These are phyloP conservation scores for Diplodia intermedia DNA, from an alignment of 2,329 filamentous ascomycete genomes.

Conservation along the genomic window DNA sequence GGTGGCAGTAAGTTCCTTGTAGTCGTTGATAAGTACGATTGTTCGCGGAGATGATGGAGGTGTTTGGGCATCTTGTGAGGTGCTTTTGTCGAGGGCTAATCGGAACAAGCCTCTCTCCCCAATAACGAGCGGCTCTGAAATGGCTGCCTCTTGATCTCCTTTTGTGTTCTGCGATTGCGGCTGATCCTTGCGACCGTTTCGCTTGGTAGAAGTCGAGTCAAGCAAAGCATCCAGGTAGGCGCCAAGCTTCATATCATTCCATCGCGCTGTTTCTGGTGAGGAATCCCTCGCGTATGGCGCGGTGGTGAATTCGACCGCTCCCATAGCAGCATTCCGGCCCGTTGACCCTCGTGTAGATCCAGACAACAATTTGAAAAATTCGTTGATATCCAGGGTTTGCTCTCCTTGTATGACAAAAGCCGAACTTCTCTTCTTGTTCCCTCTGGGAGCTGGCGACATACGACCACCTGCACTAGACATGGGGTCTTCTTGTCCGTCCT, in stretches of 20 bases:
- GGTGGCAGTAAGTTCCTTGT: conserved; percentile 76
- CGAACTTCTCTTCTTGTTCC: conserved; percentile 34
- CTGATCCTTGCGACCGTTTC: conserved; percentile 17
- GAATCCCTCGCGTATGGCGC: conserved; percentile 1
- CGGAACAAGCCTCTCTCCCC: background rate
- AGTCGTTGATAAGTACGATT: conserved; percentile 81
- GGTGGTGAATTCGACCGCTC: background rate
- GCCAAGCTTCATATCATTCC: conserved; percentile 48
- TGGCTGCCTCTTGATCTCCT: conserved; percentile 35
- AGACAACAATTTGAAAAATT: background rate
- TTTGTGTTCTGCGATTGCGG: background rate
- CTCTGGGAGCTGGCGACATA: conserved; percentile 31
- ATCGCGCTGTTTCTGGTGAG: conserved; percentile 36
- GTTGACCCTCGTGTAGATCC: background rate
- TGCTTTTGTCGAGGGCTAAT: conserved; percentile 4
- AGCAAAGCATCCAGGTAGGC: conserved; percentile 45
- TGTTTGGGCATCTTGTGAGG: background rate
- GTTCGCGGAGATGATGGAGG: conserved; percentile 46
- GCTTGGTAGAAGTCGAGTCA: conserved; percentile 44
- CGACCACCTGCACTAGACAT: background rate
- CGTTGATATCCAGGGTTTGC: background rate
- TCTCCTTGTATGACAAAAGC: conserved; percentile 7
- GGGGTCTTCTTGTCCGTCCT: conserved; percentile 40
- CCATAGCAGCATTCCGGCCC: background rate
- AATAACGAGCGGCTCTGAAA: conserved; percentile 36